phyloP scores from a whole-genome alignment of 2,329 filamentous ascomycete genomes.

The Cladorrhinum sp. region DNA sequence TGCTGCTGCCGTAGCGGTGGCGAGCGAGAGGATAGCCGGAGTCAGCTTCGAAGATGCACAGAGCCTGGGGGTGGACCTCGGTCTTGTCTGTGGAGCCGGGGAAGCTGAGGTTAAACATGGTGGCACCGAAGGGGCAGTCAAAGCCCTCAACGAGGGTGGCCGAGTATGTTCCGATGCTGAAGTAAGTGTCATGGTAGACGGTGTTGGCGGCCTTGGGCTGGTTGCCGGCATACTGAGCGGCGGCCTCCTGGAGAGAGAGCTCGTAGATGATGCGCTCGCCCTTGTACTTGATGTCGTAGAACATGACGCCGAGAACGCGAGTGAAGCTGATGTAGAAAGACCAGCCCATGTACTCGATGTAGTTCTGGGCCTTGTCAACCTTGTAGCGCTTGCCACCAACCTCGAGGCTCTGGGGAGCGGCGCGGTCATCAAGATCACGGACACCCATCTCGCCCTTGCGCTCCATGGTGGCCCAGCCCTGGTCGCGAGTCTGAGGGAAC shows the following conservation, averaged over 20 bases:
- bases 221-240: slow-evolving; percentile 50
- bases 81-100: slow-evolving; percentile 31
- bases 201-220: slow-evolving; percentile 43
- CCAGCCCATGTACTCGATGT: slow-evolving; percentile 53
- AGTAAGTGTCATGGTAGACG: slow-evolving; percentile 42
- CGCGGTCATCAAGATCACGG: slow-evolving; percentile 35
- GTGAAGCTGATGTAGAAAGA: slow-evolving; percentile 48
- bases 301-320: slow-evolving; percentile 42
- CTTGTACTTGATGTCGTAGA: slow-evolving; percentile 51
- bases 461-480: slow-evolving; percentile 37
- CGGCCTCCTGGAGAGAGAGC: slow-evolving; percentile 50
- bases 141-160: slow-evolving; percentile 41
- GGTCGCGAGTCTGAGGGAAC: slow-evolving; percentile 34
- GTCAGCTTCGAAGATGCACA: slow-evolving; percentile 41
- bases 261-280: slow-evolving; percentile 51
- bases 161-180: slow-evolving; percentile 35
- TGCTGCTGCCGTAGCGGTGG: slow-evolving; percentile 30
- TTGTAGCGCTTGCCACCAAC: slow-evolving; percentile 41
- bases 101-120: slow-evolving; percentile 36
- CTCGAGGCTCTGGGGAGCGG: slow-evolving; percentile 38
- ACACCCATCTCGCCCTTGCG: slow-evolving; percentile 31
- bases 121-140: slow-evolving; percentile 40
- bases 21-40: slow-evolving; percentile 37
- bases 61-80: slow-evolving; percentile 31
- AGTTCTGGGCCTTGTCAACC: slow-evolving; percentile 44